A percentile compares a stretch with the other conserved stretches of the same genome.
Conservation (phyloP, 768 basidiomycete genomes). For the Phylloporus sp. region DNA sequence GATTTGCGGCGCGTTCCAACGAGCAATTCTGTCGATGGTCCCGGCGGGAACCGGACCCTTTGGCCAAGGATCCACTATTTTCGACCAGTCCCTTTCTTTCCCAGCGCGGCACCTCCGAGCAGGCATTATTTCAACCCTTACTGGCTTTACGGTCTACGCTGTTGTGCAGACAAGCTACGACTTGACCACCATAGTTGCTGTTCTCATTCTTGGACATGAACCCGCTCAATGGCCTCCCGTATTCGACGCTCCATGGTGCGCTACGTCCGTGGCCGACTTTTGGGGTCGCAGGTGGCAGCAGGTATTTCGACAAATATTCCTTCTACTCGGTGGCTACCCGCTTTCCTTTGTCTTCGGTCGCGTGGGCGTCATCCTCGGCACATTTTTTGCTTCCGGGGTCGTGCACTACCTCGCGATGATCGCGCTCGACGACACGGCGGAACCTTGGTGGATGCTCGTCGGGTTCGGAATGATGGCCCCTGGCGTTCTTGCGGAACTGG, state of each 20-base stretch:
- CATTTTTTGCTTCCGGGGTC: not conserved
- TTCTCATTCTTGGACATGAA: constrained; percentile 1
- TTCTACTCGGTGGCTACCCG: not conserved
- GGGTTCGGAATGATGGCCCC: constrained; percentile 6
- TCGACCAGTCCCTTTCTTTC: not conserved
- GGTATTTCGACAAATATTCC: not conserved
- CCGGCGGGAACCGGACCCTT: not conserved
- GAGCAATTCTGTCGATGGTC: not conserved
- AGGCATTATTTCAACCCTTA: not conserved
- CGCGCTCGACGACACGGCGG: not conserved
- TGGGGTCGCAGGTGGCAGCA: not conserved
- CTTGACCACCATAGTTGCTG: not conserved
- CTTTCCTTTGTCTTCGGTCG: not conserved
- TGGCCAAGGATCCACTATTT: not conserved
- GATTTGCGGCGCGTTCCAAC: not conserved
- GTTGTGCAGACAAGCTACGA: not conserved
- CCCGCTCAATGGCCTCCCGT: constrained; percentile 1
- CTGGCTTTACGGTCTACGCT: not conserved
- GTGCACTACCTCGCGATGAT: not conserved
- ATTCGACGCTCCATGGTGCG: not conserved
- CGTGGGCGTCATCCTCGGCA: not conserved
- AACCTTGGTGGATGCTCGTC: not conserved
- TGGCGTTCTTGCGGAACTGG: not conserved
- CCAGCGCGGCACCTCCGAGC: not conserved
- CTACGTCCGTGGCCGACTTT: not conserved